Evolutionary conservation across 768 basidiomycete genomes (phyloP).

Genomic region (Cubamyces lactineus): DNA sequence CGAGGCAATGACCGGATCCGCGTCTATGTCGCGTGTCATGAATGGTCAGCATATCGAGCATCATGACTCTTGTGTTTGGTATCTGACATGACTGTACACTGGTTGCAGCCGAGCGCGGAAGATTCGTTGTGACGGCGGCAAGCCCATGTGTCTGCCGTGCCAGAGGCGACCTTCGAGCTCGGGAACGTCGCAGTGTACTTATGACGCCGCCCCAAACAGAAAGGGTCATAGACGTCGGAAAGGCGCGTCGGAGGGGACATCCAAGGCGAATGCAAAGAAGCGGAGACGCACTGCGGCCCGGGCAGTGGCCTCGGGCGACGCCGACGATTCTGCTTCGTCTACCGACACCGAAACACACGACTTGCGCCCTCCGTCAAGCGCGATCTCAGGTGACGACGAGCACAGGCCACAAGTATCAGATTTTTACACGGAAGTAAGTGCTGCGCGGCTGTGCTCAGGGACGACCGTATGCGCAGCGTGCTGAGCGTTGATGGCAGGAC

Average conservation of each 20-base stretch:
- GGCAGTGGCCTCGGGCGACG: neutral
- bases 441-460: no score
- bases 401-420: no score
- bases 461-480: no score
- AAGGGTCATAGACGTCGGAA: constrained; percentile 7
- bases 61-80: no score
- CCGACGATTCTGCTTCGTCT: neutral
- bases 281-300: neutral
- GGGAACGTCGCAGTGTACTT: constrained; percentile 14
- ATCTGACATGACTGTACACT: no score
- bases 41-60: constrained; percentile 53
- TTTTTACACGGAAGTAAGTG: no score
- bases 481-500: neutral
- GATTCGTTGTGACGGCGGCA: constrained; percentile 23
- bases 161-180: constrained; percentile 11
- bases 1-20: constrained; percentile 74
- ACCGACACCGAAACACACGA: neutral
- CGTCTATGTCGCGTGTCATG: constrained; percentile 78
- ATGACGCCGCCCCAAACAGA: constrained; percentile 18
- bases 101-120: constrained; percentile 14
- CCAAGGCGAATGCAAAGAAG: neutral
- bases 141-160: constrained; percentile 18
- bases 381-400: no score
- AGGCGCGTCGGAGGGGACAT: neutral
- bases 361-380: no score